Evolutionary conservation across 1,284 basidiomycete species (phyloP).

Genomic region (Tilletia indica): DNA sequence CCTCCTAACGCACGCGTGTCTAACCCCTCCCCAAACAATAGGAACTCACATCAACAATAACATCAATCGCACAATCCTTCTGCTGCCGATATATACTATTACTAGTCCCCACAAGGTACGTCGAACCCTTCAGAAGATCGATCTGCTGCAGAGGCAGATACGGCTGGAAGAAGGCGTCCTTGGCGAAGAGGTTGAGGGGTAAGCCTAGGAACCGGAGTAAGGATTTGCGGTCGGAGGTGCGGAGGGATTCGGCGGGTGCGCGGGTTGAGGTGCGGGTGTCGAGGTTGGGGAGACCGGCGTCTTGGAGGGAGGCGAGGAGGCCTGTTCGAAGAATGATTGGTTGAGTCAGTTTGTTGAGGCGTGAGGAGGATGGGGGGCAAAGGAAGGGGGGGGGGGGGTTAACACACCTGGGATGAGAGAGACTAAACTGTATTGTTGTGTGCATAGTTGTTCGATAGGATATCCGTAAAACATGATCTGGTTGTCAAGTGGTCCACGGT

Average conservation of each 20-base stretch:
- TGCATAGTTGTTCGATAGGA: constrained; percentile 92
- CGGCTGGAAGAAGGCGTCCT: constrained; percentile 93
- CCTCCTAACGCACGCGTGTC: background rate
- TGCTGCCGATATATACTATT: constrained; percentile 95
- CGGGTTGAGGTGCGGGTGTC: constrained; percentile 56
- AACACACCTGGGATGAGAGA: constrained; percentile 62
- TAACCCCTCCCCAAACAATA: no score
- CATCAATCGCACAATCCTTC: constrained; percentile 74
- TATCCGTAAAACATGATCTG: constrained; percentile 97
- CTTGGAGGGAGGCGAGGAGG: constrained; percentile 80
- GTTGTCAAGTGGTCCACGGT: no score
- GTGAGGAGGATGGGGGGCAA: no score
- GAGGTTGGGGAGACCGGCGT: constrained; percentile 84
- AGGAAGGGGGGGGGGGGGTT: no score
- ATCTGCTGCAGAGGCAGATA: constrained; percentile 95
- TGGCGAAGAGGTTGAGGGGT: constrained; percentile 68
- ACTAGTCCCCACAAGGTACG: constrained; percentile 82
- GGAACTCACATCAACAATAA: constrained; percentile 72
- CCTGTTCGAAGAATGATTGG: constrained; percentile 58
- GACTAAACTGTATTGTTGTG: constrained; percentile 89
- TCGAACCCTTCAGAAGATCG: constrained; percentile 76
- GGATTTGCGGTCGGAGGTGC: constrained; percentile 85
- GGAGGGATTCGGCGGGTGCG: constrained; percentile 63
- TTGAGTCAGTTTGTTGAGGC: no score
- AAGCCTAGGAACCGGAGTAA: constrained; percentile 87